These are phyloP conservation scores for Bonia amplexicaulis DNA, from an alignment of 176 grass and related monocot genomes.

Conservation along the genomic window DNA sequence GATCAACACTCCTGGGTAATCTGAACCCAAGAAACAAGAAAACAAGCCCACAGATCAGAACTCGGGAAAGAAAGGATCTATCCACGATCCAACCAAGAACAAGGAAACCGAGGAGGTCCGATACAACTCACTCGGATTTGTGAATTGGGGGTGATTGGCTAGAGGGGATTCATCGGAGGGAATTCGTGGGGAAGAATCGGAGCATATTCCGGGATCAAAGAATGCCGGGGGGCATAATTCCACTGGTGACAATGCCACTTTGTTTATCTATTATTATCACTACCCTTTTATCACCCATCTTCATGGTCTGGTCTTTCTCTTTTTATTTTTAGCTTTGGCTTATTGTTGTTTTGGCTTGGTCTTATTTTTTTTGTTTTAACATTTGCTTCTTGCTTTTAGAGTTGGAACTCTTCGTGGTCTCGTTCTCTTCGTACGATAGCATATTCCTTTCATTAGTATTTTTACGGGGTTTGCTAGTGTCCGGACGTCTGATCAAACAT, in stretches of 20 bases:
- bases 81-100: constrained; percentile 1
- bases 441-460: no score
- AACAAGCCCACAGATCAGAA: neutral
- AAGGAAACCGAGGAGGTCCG: neutral
- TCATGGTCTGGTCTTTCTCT: neutral
- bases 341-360: neutral
- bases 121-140: constrained; percentile 15
- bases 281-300: neutral
- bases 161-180: neutral
- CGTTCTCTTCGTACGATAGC: no score
- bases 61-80: neutral
- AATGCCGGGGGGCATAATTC: constrained; percentile 28
- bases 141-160: neutral
- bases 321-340: neutral
- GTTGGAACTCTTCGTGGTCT: no score
- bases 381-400: neutral
- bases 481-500: no score
- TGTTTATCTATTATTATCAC: neutral
- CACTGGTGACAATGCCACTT: constrained; percentile 6
- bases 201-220: constrained; percentile 38
- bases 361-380: neutral
- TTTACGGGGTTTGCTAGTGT: no score
- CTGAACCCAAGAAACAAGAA: neutral
- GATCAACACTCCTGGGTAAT: neutral
- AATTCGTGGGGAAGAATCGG: neutral